A percentile compares a stretch with the other conserved stretches of the same genome.
phyloP scores from a whole-genome alignment of 805 yeast species.

The Ogataea ganodermae region DNA sequence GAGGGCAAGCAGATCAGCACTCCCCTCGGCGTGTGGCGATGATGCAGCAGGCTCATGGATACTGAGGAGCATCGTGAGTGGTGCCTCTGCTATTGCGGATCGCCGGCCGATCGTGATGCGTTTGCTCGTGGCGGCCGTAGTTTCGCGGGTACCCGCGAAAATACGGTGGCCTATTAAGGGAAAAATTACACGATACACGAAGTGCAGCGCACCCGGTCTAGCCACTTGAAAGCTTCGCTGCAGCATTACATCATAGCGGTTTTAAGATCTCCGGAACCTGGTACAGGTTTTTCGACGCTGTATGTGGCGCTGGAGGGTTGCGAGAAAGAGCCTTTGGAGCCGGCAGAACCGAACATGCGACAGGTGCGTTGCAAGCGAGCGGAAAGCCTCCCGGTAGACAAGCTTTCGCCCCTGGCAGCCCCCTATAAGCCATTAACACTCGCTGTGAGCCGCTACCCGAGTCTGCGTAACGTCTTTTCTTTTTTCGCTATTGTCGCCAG shows the following conservation, averaged over 20 bases:
- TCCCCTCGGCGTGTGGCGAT: too few relatives aligned
- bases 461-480: slow-evolving; percentile 1
- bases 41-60: too few relatives aligned
- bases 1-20: too few relatives aligned
- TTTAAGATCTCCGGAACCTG: slow-evolving; percentile 1
- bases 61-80: too few relatives aligned
- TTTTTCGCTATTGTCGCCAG: neutral
- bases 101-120: too few relatives aligned
- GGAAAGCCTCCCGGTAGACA: neutral
- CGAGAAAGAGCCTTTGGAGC: too few relatives aligned
- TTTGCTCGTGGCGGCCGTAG: neutral
- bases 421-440: neutral
- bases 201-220: slow-evolving; percentile 1
- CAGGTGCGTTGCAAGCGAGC: neutral
- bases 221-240: slow-evolving; percentile 4
- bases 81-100: too few relatives aligned
- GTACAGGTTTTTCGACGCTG: neutral
- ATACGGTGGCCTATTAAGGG: neutral
- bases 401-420: neutral
- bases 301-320: neutral
- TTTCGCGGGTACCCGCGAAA: neutral
- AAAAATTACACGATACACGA: slow-evolving; percentile 1
- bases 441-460: slow-evolving; percentile 1
- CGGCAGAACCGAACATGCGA: neutral
- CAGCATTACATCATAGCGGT: slow-evolving; percentile 6